Evolutionary conservation across 495 filamentous ascomycete species (phyloP).

Genomic region (Astrothelium subdiscretum): DNA sequence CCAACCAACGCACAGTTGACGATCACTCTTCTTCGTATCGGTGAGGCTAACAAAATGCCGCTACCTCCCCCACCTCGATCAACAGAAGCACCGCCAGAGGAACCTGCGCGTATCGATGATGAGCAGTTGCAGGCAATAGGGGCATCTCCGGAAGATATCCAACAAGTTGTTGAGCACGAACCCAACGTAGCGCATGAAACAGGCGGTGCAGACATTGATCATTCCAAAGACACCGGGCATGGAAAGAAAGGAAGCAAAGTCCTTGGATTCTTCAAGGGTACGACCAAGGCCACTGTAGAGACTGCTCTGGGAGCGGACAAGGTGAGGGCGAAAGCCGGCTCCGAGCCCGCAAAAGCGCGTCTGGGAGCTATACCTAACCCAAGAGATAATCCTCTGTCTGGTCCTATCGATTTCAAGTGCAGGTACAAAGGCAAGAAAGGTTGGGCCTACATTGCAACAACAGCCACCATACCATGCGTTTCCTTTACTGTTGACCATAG

Average conservation of each 20-base stretch:
- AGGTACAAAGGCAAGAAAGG: slow-evolving; percentile 63
- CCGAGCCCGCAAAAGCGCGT: slow-evolving; percentile 53
- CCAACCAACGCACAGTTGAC: slow-evolving; percentile 84
- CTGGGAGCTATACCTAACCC: slow-evolving; percentile 54
- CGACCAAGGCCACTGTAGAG: slow-evolving; percentile 53
- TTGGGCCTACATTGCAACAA: slow-evolving; percentile 54
- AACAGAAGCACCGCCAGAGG: slow-evolving; percentile 40
- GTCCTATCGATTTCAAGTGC: slow-evolving; percentile 65
- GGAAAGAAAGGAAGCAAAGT: slow-evolving; percentile 39
- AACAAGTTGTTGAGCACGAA: slow-evolving; percentile 32
- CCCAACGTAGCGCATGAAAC: slow-evolving; percentile 25
- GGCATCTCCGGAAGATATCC: slow-evolving; percentile 42
- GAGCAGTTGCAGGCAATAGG: slow-evolving; percentile 32
- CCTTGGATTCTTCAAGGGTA: slow-evolving; percentile 56
- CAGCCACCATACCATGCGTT: slow-evolving; percentile 46
- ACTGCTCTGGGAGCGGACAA: slow-evolving; percentile 60
- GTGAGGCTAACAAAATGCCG: slow-evolving; percentile 72
- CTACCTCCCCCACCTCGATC: slow-evolving; percentile 64
- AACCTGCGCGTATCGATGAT: slow-evolving; percentile 37
- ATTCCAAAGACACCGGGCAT: slow-evolving; percentile 31
- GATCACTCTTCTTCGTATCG: slow-evolving; percentile 72
- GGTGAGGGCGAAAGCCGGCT: slow-evolving; percentile 54
- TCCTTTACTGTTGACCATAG: slow-evolving; percentile 41
- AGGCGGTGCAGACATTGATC: slow-evolving; percentile 26
- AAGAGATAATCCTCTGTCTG: slow-evolving; percentile 33